phyloP scores from a whole-genome alignment of 2,329 filamentous ascomycete species.

The Ophiostoma ips region DNA sequence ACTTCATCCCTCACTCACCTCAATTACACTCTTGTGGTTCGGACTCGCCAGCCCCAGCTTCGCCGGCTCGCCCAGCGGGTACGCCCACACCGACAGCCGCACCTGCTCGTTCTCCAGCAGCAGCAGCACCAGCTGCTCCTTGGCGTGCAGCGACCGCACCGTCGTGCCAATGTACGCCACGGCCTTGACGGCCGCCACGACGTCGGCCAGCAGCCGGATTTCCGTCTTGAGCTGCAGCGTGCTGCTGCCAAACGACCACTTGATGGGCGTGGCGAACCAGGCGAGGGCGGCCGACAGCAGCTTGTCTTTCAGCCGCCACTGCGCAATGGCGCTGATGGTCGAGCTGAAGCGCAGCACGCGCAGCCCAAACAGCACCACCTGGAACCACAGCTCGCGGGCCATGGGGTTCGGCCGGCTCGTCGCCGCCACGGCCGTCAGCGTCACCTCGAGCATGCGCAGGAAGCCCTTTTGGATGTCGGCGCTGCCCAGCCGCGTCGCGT shows the following conservation, averaged over 20 bases:
- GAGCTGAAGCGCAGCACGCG: conserved; percentile 62
- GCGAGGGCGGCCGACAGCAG: conserved; percentile 72
- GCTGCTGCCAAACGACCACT: conserved; percentile 95
- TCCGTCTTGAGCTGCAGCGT: conserved; percentile 88
- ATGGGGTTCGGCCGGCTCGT: conserved; percentile 63
- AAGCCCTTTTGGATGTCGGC: conserved; percentile 72
- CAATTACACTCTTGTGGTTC: conserved; percentile 23
- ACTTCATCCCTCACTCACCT: too few relatives aligned
- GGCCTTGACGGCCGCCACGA: conserved; percentile 50
- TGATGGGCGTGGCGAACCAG: conserved; percentile 75
- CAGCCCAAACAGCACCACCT: conserved; percentile 70
- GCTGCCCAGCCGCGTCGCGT: conserved; percentile 75
- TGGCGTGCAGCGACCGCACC: conserved; percentile 55
- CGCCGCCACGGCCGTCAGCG: conserved; percentile 58
- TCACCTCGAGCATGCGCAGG: conserved; percentile 64
- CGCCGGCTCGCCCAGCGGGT: conserved; percentile 54
- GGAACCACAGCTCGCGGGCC: conserved; percentile 82
- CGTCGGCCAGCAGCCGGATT: conserved; percentile 64
- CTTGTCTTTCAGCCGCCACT: conserved; percentile 78
- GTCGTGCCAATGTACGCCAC: conserved; percentile 47
- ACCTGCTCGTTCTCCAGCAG: conserved; percentile 75
- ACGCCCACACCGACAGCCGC: conserved; percentile 78
- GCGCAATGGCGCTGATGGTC: conserved; percentile 45
- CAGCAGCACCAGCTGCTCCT: conserved; percentile 69
- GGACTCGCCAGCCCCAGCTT: conserved; percentile 25